phyloP scores from a whole-genome alignment of 208 protist genomes.

The Crithidia expoeki region DNA sequence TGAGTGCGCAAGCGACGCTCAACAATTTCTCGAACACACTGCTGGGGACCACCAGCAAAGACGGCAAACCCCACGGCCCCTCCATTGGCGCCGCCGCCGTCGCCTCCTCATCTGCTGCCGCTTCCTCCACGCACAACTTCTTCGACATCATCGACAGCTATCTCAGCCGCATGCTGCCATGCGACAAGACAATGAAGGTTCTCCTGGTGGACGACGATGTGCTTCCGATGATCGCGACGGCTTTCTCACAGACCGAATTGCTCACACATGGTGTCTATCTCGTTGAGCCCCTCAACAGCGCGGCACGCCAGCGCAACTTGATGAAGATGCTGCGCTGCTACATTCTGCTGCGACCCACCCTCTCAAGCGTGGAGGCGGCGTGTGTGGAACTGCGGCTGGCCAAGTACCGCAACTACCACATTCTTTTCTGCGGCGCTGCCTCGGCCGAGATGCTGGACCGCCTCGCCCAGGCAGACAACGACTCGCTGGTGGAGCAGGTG shows the following conservation, averaged over 20 bases:
- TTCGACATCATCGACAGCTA: conserved; percentile 68
- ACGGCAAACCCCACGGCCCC: neutral
- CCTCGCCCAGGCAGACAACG: conserved; percentile 95
- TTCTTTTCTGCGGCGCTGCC: conserved; percentile 93
- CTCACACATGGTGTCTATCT: conserved; percentile 97
- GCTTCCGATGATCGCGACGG: conserved; percentile 93
- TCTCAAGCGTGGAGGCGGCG: conserved; percentile 85
- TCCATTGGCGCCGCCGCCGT: conserved; percentile 7
- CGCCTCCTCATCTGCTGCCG: conserved; percentile 1
- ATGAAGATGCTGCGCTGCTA: conserved; percentile 95
- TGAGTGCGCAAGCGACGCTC: conserved; percentile 31
- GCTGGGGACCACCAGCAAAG: conserved; percentile 7
- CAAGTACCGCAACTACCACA: conserved; percentile 79
- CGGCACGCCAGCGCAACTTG: conserved; percentile 58
- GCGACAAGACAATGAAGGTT: conserved; percentile 93
- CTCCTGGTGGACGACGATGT: conserved; percentile 95
- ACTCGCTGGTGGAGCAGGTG: conserved; percentile 86
- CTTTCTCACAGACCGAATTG: conserved; percentile 94
- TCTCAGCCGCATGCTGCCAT: conserved; percentile 63
- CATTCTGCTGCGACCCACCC: conserved; percentile 92
- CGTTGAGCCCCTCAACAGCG: conserved; percentile 88
- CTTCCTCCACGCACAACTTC: conserved; percentile 31
- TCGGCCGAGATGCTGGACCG: conserved; percentile 75
- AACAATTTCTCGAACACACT: conserved; percentile 33
- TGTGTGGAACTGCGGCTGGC: conserved; percentile 89